Evolutionary conservation across 805 yeast genomes (phyloP), one percentile per base, ranked within the genome.

Genomic region (Teunomyces stri): DNA sequence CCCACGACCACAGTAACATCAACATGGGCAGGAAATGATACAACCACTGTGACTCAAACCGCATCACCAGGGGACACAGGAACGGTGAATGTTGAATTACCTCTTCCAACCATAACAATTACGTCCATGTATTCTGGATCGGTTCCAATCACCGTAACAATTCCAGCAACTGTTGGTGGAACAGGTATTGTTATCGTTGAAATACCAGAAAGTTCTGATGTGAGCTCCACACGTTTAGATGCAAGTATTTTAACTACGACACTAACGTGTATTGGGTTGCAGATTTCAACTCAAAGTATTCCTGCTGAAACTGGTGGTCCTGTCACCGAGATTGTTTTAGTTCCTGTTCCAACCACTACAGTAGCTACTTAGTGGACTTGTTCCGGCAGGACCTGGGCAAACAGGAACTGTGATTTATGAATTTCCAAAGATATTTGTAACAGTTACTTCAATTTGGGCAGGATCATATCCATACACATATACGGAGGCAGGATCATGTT

Each of bases 381-480:
- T 13, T 6, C 40, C 43, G 3, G 43, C 21, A 21, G 18, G 25
- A 5, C 27, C 39, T 12, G 39, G 39, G 12, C 10, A 35, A 20
- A 35, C 39, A 6, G 39, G 39, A 36, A 10, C 45, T 27, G 56
- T 53, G 9, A 44, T 47, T 15, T 38, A 44, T 35, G 42, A 27
- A 30, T 37, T 39, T 10, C 58, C 60, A n/a, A 41, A 33, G 15
- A 51, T 53, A 25, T 48, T 53, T 6, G 43, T 46, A 6, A 42
- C 47, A 13, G 37, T 29, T 9, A 46, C 54, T 5, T 11, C 43
- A 11, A 49, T 56, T 6, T 51, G 53, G 53, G 42, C 51, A 5
- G 55, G 55, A 15, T 20, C 45, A 10, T 28, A n/a, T 11, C 38
- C 47, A 6, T 29, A 44, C 5, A 48, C 54, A 3, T 21, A 35